Evolutionary conservation across 177 flowering plant species (phyloP), one percentile per base, ranked within the genome.

Genomic region (Tripterygium wilfordii): DNA sequence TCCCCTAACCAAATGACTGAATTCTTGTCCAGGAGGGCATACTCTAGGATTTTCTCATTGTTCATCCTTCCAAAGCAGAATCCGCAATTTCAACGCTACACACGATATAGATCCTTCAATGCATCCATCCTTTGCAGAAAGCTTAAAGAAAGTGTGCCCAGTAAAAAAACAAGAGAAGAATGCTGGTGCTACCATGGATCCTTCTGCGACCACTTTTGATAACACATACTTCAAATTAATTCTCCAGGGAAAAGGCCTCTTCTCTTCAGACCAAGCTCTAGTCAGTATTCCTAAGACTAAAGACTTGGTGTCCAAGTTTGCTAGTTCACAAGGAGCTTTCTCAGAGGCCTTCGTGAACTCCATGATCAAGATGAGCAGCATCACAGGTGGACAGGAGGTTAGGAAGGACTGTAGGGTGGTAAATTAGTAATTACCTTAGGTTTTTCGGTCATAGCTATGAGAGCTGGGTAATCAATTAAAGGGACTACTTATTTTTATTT

Each of bases 341-440:
- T 36, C 33, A 9, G 45, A 63, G 8, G 94, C 88, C 15, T 85
- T 88, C 67, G 80, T 63, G 1, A 68, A 74, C 48, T 79, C 95
- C 35, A 79, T 85, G 77, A 76, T 76, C 65, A 88, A 81, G 73
- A 74, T 88, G 91, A 83, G 96, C 51, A 83, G 96, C 80, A 60
- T 88, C 53, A 76, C 56, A 4, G 96, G 90, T 25, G 90, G 90
- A 10, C 76, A 77, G 37, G 86, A 88, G 58, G 70, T 88, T 29
- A 74, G 96, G 55, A 67, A 66, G 67, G 61, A 80, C 27, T 88
- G 96, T 53, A 64, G 78, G 50, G 52, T 61, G 54, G 83, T 68
- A 14, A 79, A 69, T 17, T 81, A 61, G 58, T 28, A 28, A 13
- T 29, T 15, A 16, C 8, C 49, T 29, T 42, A 36, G 14, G 8